Evolutionary conservation across 2,329 filamentous ascomycete species (phyloP).

Genomic region (Alternaria consortialis): DNA sequence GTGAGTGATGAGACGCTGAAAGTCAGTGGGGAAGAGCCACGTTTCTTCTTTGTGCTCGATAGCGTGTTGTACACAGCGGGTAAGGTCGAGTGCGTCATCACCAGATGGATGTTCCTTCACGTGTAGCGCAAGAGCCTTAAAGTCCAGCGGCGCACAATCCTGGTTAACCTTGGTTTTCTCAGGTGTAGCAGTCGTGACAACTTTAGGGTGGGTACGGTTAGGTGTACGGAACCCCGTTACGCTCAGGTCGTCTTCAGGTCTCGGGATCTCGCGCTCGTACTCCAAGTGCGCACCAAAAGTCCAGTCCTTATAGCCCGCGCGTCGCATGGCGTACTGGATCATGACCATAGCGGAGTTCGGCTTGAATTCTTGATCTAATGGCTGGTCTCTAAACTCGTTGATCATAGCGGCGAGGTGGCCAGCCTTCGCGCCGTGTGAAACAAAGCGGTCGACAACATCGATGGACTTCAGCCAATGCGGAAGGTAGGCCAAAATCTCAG

Average conservation of each 20-base stretch:
- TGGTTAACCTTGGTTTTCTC: slow-evolving; percentile 13
- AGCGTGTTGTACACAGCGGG: slow-evolving; percentile 36
- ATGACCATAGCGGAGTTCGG: slow-evolving; percentile 32
- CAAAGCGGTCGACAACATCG: slow-evolving; percentile 37
- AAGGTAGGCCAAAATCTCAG: slow-evolving; percentile 37
- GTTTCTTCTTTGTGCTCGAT: slow-evolving; percentile 29
- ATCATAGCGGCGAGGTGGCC: slow-evolving; percentile 24
- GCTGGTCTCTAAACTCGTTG: slow-evolving; percentile 22
- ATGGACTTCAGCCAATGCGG: slow-evolving; percentile 38
- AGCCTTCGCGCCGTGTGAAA: slow-evolving; percentile 29
- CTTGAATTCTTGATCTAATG: not conserved
- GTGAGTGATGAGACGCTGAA: slow-evolving; percentile 25
- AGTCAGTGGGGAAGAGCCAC: slow-evolving; percentile 40
- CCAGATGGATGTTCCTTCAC: slow-evolving; percentile 35
- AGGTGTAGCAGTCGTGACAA: not conserved
- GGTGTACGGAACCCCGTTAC: slow-evolving; percentile 34
- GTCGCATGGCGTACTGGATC: slow-evolving; percentile 34
- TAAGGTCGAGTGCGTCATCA: slow-evolving; percentile 40
- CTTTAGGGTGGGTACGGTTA: slow-evolving; percentile 24
- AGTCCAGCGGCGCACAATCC: slow-evolving; percentile 20
- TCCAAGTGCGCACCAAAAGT: slow-evolving; percentile 19
- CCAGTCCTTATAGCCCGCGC: slow-evolving; percentile 24
- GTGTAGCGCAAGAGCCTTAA: slow-evolving; percentile 34
- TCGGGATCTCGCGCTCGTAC: slow-evolving; percentile 7
- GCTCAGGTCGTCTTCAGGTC: slow-evolving; percentile 20